phyloP scores from a whole-genome alignment of 179 eudicot species.

The Beta corolliflora region DNA sequence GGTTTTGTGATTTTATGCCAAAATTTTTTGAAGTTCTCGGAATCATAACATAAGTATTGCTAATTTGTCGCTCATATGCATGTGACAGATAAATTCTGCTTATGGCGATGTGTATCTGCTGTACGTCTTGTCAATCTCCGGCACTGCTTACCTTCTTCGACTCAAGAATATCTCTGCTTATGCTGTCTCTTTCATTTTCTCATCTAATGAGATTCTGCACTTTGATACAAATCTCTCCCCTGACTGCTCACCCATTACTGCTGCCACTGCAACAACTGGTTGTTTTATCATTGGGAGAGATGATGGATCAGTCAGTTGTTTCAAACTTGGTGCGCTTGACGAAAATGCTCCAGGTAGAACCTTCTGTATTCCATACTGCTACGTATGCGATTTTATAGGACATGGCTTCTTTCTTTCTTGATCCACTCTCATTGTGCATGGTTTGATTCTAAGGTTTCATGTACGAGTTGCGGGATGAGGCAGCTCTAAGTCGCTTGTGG shows the following conservation, averaged over 20 bases:
- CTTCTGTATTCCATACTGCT: not conserved
- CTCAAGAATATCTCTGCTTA: slow-evolving; percentile 53
- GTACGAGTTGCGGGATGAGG: slow-evolving; percentile 81
- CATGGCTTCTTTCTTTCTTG: not conserved
- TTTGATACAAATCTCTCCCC: slow-evolving; percentile 48
- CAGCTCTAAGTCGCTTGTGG: slow-evolving; percentile 89
- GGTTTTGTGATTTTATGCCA: not conserved
- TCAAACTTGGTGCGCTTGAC: slow-evolving; percentile 71
- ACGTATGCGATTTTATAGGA: not conserved
- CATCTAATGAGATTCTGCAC: slow-evolving; percentile 57
- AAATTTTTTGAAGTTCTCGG: not conserved
- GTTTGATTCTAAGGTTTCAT: slow-evolving; percentile 49
- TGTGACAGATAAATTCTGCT: slow-evolving; percentile 50
- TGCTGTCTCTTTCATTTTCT: slow-evolving; percentile 55
- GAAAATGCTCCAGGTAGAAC: slow-evolving; percentile 65
- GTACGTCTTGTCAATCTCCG: slow-evolving; percentile 71
- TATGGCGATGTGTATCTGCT: slow-evolving; percentile 61
- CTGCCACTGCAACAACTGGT: slow-evolving; percentile 65
- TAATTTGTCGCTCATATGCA: not conserved
- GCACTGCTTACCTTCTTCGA: slow-evolving; percentile 67
- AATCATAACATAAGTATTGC: not conserved
- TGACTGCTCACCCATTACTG: slow-evolving; percentile 56
- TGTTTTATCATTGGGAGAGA: slow-evolving; percentile 80
- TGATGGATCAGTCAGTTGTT: slow-evolving; percentile 78
- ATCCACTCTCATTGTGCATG: not conserved